These are phyloP conservation scores for Clavispora fructus DNA, from an alignment of 805 yeast genomes.

Conservation along the genomic window DNA sequence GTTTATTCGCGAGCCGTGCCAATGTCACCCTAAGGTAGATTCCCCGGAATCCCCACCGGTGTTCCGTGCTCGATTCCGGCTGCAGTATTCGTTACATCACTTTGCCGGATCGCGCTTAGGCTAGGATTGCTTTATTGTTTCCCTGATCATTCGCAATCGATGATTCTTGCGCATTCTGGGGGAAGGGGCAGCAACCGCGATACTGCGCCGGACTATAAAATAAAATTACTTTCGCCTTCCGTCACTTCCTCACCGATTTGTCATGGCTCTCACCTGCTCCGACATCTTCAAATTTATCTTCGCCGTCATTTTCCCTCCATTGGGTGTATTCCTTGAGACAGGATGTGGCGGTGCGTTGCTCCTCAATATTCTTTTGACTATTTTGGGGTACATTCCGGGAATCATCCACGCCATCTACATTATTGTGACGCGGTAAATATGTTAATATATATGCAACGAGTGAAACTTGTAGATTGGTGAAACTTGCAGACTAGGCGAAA, in stretches of 20 bases:
- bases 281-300: slow-evolving; percentile 49
- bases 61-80: too few species aligned
- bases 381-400: slow-evolving; percentile 76
- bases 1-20: too few species aligned
- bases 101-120: neutral
- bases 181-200: neutral
- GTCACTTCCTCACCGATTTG: neutral
- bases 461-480: too few species aligned
- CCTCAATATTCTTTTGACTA: slow-evolving; percentile 59
- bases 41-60: too few species aligned
- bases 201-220: neutral
- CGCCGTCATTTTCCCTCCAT: slow-evolving; percentile 53
- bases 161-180: neutral
- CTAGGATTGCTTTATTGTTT: neutral
- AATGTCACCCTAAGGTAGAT: too few species aligned
- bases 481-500: too few species aligned
- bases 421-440: slow-evolving; percentile 25
- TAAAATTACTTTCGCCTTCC: neutral
- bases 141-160: neutral
- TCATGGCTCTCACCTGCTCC: slow-evolving; percentile 34
- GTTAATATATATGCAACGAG: neutral
- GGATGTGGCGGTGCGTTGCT: slow-evolving; percentile 42
- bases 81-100: neutral
- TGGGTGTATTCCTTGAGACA: slow-evolving; percentile 57
- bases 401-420: slow-evolving; percentile 60